These are phyloP conservation scores for Hypoxylon sp. DNA, from an alignment of 2,329 filamentous ascomycete species.

Conservation along the genomic window DNA sequence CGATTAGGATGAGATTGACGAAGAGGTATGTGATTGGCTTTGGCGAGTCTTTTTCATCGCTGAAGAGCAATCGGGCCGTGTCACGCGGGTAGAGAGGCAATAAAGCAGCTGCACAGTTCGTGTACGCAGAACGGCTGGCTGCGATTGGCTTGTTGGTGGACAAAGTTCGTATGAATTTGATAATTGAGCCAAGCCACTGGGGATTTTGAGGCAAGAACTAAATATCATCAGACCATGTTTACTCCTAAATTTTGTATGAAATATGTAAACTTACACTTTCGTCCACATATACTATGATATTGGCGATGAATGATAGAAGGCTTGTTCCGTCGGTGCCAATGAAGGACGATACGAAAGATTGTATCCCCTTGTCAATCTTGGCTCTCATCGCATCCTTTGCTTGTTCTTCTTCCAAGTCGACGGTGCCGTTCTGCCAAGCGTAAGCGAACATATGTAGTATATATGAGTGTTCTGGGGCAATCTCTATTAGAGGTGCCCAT, in stretches of 20 bases:
- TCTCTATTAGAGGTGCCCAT: slow-evolving; percentile 63
- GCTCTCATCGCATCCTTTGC: slow-evolving; percentile 38
- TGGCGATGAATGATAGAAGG: slow-evolving; percentile 64
- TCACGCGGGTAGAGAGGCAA: slow-evolving; percentile 62
- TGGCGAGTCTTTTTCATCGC: slow-evolving; percentile 51
- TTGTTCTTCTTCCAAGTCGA: slow-evolving; percentile 43
- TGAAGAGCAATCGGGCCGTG: slow-evolving; percentile 62
- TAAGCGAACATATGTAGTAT: slow-evolving; percentile 64
- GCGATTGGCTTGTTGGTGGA: slow-evolving; percentile 64
- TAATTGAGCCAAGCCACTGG: slow-evolving; percentile 61
- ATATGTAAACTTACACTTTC: slow-evolving; percentile 57
- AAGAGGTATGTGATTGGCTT: slow-evolving; percentile 70
- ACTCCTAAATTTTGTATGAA: too few species aligned
- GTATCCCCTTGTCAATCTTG: slow-evolving; percentile 59
- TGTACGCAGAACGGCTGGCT: slow-evolving; percentile 65
- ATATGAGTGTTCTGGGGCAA: slow-evolving; percentile 61
- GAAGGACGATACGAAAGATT: slow-evolving; percentile 61
- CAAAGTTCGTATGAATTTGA: slow-evolving; percentile 60
- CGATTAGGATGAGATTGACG: slow-evolving; percentile 70
- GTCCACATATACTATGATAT: slow-evolving; percentile 59
- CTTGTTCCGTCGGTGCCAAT: slow-evolving; percentile 68
- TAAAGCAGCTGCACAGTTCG: slow-evolving; percentile 64
- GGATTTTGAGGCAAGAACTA: slow-evolving; percentile 60
- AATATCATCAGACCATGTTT: too few species aligned
- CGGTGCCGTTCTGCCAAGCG: slow-evolving; percentile 63